A percentile compares a stretch with the other conserved stretches of the same genome.
phyloP scores from a whole-genome alignment of 305 asterid species.

The Euphrasia arctica region DNA sequence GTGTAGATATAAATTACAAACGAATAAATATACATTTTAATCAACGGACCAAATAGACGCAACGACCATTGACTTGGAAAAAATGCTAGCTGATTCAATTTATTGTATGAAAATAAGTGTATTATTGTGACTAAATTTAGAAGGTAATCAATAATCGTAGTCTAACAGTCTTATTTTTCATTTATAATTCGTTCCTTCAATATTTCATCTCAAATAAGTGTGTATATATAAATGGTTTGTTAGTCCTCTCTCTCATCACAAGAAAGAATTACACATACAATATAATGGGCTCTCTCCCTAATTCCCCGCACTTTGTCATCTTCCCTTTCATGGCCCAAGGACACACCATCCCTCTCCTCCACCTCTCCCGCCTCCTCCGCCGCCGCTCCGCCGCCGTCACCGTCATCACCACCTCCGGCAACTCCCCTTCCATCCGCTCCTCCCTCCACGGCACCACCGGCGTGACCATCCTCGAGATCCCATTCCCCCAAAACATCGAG shows the following conservation, averaged over 20 bases:
- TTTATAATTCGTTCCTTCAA: no score
- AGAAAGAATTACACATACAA: neutral
- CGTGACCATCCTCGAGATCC: conserved; percentile 44
- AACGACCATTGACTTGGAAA: no score
- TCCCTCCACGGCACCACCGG: conserved; percentile 27
- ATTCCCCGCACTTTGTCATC: conserved; percentile 48
- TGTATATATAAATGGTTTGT: no score
- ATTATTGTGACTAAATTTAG: no score
- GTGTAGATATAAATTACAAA: no score
- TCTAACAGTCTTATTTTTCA: no score
- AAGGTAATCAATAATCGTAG: no score
- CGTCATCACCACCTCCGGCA: conserved; percentile 58
- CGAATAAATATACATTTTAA: no score
- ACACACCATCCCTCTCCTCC: conserved; percentile 73
- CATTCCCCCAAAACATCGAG: conserved; percentile 43
- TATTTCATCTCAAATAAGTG: no score
- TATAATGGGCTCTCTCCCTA: conserved; percentile 39
- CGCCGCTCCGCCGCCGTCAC: conserved; percentile 50
- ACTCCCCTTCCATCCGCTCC: conserved; percentile 41
- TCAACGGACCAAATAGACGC: no score
- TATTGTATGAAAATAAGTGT: no score
- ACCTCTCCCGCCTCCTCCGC: conserved; percentile 61
- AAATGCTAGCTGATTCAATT: no score
- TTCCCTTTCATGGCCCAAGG: conserved; percentile 75
- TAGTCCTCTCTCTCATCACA: neutral